Conservation (phyloP, 805 yeast genomes). For the Yamadazyma ubonensis region DNA sequence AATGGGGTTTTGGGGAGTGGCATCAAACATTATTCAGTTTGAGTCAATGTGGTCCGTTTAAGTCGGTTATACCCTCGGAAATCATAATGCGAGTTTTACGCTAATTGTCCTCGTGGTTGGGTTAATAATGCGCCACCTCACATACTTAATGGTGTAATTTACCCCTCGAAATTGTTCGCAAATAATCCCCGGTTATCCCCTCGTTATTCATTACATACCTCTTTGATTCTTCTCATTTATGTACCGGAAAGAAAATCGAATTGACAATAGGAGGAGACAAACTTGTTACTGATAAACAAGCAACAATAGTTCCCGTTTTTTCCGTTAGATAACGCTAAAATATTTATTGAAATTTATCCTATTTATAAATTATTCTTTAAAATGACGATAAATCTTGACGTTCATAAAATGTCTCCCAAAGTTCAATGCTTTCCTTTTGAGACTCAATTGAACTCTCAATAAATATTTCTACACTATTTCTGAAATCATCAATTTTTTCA, state of each 20-base stretch:
- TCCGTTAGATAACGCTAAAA: neutral
- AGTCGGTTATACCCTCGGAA: conserved; percentile 4
- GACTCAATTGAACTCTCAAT: conserved; percentile 88
- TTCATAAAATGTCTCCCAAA: conserved; percentile 88
- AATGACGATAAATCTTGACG: conserved; percentile 25
- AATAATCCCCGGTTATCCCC: conserved; percentile 3
- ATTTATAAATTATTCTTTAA: neutral
- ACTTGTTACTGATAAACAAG: neutral
- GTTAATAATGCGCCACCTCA: too few species aligned
- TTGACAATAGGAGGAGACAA: conserved; percentile 25
- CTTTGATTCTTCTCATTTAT: conserved; percentile 25
- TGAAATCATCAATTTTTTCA: conserved; percentile 77
- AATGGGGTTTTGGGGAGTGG: neutral
- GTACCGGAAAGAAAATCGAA: conserved; percentile 20
- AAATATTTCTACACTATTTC: conserved; percentile 85
- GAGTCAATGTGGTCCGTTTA: conserved; percentile 6
- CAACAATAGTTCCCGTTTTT: neutral
- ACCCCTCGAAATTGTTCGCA: neutral
- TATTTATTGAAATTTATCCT: neutral
- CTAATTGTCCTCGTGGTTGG: neutral
- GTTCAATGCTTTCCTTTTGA: conserved; percentile 85
- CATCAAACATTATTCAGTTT: neutral
- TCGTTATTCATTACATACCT: conserved; percentile 20
- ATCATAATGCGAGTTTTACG: neutral
- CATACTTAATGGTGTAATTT: too few species aligned